These are phyloP conservation scores for Clarireedia sp. DNA, from an alignment of 2,329 filamentous ascomycete genomes.

Conservation along the genomic window DNA sequence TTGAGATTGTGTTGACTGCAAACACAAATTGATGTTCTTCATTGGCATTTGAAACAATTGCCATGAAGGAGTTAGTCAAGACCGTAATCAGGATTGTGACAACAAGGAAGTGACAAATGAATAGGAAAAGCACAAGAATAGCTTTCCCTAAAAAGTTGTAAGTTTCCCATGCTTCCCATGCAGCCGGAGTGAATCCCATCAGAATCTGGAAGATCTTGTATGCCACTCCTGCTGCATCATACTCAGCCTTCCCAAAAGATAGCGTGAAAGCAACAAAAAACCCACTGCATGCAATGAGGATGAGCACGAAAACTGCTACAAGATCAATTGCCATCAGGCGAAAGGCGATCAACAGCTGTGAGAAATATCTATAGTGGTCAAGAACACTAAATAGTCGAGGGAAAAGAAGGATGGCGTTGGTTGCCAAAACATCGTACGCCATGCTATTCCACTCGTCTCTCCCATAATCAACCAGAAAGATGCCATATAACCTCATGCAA, in stretches of 20 bases:
- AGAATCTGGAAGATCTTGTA: slow-evolving; percentile 89
- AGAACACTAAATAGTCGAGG: slow-evolving; percentile 87
- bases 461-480: slow-evolving; percentile 67
- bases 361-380: slow-evolving; percentile 94
- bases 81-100: slow-evolving; percentile 94
- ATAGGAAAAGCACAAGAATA: slow-evolving; percentile 74
- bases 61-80: slow-evolving; percentile 94
- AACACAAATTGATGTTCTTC: slow-evolving; percentile 92
- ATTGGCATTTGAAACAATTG: slow-evolving; percentile 84
- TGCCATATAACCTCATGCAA: slow-evolving; percentile 78
- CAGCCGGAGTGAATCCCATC: slow-evolving; percentile 92
- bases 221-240: slow-evolving; percentile 66
- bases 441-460: slow-evolving; percentile 66
- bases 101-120: slow-evolving; percentile 91
- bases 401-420: slow-evolving; percentile 81
- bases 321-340: slow-evolving; percentile 89
- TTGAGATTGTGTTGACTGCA: slow-evolving; percentile 92
- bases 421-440: slow-evolving; percentile 90
- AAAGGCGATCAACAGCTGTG: slow-evolving; percentile 87
- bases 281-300: slow-evolving; percentile 81
- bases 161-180: slow-evolving; percentile 73
- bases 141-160: slow-evolving; percentile 74
- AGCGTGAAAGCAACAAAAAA: slow-evolving; percentile 94
- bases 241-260: slow-evolving; percentile 61
- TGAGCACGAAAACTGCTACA: slow-evolving; percentile 73